Percentiles rank a stretch among this genome's conserved stretches.
phyloP scores from a whole-genome alignment of 495 filamentous ascomycete genomes.

The Penicillium salamii region DNA sequence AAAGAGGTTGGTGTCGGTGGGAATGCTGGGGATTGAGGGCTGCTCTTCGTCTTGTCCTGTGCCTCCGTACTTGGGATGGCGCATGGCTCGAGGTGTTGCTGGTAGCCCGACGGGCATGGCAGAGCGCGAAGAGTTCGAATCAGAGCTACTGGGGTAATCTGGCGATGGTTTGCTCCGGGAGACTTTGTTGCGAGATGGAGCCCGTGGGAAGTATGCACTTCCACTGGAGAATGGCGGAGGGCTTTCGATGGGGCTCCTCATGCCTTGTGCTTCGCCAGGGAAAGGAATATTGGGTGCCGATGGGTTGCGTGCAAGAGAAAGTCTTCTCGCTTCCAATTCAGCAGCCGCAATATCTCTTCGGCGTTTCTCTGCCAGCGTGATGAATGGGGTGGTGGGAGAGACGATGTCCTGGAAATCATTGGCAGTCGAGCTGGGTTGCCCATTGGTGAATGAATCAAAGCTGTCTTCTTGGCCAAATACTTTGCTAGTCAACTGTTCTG shows the following conservation, averaged over 20 bases:
- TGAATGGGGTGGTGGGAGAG: slow-evolving; percentile 25
- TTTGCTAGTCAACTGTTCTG: slow-evolving; percentile 19
- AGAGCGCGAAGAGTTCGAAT: slow-evolving; percentile 41
- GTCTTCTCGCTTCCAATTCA: slow-evolving; percentile 81
- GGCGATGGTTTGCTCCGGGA: slow-evolving; percentile 43
- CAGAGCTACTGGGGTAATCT: slow-evolving; percentile 45
- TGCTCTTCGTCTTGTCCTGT: slow-evolving; percentile 53
- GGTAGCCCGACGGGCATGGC: slow-evolving; percentile 63
- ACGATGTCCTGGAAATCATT: slow-evolving; percentile 21
- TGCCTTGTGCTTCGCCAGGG: slow-evolving; percentile 58
- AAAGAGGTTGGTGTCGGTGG: slow-evolving; percentile 46
- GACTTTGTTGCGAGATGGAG: slow-evolving; percentile 31
- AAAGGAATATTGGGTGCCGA: slow-evolving; percentile 77
- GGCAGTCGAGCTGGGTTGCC: slow-evolving; percentile 10
- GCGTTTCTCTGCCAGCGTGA: slow-evolving; percentile 34
- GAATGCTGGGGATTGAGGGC: slow-evolving; percentile 64
- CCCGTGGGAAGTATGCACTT: slow-evolving; percentile 44
- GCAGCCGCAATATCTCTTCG: slow-evolving; percentile 78
- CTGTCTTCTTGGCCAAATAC: slow-evolving; percentile 21
- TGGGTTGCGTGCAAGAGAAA: slow-evolving; percentile 75
- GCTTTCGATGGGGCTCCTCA: slow-evolving; percentile 33
- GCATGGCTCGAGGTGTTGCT: slow-evolving; percentile 82
- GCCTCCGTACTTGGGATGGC: slow-evolving; percentile 62
- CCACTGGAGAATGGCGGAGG: slow-evolving; percentile 29
- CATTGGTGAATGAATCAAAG: slow-evolving; percentile 5